Percentiles rank a stretch among this genome's conserved stretches.
Conservation (phyloP, 83 land plant genomes). For the Picea abies region DNA sequence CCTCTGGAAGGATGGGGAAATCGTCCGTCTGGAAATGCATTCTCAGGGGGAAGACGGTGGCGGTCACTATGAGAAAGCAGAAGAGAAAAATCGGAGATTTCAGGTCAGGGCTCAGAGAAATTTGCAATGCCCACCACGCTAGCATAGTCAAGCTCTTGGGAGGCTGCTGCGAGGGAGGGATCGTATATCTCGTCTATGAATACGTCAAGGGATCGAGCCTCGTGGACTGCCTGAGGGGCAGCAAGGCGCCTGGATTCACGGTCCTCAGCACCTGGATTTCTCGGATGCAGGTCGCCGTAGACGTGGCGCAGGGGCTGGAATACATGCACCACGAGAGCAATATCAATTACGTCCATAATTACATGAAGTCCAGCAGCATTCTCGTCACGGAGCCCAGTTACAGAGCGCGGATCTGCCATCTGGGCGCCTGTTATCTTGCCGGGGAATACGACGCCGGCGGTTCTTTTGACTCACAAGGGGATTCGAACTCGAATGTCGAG, state of each 20-base stretch:
- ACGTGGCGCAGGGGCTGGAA: no score
- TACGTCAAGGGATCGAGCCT: slow-evolving; percentile 53
- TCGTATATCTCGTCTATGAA: slow-evolving; percentile 73
- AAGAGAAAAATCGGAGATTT: slow-evolving; percentile 22
- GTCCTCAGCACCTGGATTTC: no score
- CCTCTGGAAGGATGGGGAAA: slow-evolving; percentile 26
- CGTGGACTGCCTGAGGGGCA: no score
- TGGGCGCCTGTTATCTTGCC: slow-evolving; percentile 67
- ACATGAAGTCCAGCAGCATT: no score
- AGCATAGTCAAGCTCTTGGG: slow-evolving; percentile 65
- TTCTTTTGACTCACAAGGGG: neutral
- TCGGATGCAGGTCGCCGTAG: no score
- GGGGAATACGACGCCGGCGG: slow-evolving; percentile 29
- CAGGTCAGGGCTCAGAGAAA: slow-evolving; percentile 27
- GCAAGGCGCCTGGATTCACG: no score
- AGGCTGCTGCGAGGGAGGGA: slow-evolving; percentile 53
- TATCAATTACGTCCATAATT: slow-evolving; percentile 42
- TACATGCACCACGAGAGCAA: slow-evolving; percentile 28
- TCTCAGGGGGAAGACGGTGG: slow-evolving; percentile 35
- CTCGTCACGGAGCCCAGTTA: no score
- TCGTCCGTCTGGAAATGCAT: slow-evolving; percentile 52
- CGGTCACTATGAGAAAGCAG: slow-evolving; percentile 40
- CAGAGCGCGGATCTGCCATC: neutral
- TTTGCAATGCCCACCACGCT: slow-evolving; percentile 64
- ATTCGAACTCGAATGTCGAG: neutral